phyloP scores from a whole-genome alignment of 139 green algal species.

The Coccomyxa sp. region DNA sequence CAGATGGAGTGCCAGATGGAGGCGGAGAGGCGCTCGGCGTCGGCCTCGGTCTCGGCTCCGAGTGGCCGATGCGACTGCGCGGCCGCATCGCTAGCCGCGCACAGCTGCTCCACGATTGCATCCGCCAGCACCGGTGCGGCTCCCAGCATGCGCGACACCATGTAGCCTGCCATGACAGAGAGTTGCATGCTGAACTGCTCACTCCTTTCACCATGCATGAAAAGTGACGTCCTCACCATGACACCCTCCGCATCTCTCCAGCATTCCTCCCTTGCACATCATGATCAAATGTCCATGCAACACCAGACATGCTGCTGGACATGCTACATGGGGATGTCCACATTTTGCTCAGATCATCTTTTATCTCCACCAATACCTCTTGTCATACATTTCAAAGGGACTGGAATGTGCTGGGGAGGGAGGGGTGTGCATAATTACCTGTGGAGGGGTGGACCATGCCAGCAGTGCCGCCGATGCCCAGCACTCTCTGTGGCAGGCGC shows the following conservation, averaged over 20 bases:
- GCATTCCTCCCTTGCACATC: too few relatives aligned
- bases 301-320: too few relatives aligned
- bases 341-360: too few relatives aligned
- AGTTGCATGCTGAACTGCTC: not conserved
- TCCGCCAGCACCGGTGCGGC: constrained; percentile 79
- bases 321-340: too few relatives aligned
- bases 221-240: too few relatives aligned
- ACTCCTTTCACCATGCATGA: too few relatives aligned
- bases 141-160: constrained; percentile 85
- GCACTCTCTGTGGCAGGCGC: constrained; percentile 82
- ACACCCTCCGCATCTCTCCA: too few relatives aligned
- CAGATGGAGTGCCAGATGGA: constrained; percentile 82
- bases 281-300: too few relatives aligned
- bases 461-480: constrained; percentile 93
- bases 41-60: constrained; percentile 39
- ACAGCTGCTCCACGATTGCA: constrained; percentile 72
- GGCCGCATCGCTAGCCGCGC: constrained; percentile 42
- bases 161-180: constrained; percentile 71
- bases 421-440: not conserved
- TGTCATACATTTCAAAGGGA: too few relatives aligned
- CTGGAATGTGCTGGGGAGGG: too few relatives aligned
- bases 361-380: too few relatives aligned
- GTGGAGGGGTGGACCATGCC: constrained; percentile 95
- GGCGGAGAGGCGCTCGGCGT: constrained; percentile 48
- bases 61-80: constrained; percentile 4